phyloP scores from a whole-genome alignment of 2,329 filamentous ascomycete species.

The Leptographium radiaticola region DNA sequence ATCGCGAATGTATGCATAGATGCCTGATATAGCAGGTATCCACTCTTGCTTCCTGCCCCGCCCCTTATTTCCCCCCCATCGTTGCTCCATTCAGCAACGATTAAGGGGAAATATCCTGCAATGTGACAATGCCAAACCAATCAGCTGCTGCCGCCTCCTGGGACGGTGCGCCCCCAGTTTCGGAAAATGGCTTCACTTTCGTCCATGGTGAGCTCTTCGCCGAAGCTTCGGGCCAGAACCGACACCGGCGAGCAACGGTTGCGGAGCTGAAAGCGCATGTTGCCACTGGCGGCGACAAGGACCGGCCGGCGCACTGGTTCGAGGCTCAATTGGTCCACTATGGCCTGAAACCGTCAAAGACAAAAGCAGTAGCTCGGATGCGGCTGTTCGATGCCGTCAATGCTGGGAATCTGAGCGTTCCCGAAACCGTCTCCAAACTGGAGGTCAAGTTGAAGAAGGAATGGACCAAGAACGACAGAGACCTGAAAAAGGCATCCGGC shows the following conservation, averaged over 20 bases:
- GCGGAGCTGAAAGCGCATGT: slow-evolving; percentile 32
- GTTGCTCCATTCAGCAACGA: background rate
- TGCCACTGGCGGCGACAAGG: slow-evolving; percentile 23
- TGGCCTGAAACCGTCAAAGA: slow-evolving; percentile 40
- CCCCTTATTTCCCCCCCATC: no score
- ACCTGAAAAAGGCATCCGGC: background rate
- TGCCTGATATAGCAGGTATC: no score
- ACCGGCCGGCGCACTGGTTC: slow-evolving; percentile 47
- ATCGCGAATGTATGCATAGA: no score
- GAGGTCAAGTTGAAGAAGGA: slow-evolving; percentile 45
- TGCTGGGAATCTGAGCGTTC: slow-evolving; percentile 32
- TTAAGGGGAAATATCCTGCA: background rate
- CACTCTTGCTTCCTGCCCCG: no score
- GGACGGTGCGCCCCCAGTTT: slow-evolving; percentile 1
- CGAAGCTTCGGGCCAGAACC: slow-evolving; percentile 27
- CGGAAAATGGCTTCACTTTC: slow-evolving; percentile 3
- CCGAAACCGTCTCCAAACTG: slow-evolving; percentile 30
- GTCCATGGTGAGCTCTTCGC: slow-evolving; percentile 26
- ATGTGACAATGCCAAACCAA: background rate
- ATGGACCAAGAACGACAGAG: slow-evolving; percentile 21
- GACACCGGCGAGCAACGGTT: slow-evolving; percentile 30
- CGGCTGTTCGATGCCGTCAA: slow-evolving; percentile 44
- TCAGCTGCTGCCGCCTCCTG: background rate
- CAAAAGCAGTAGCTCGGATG: slow-evolving; percentile 45
- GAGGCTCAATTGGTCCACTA: slow-evolving; percentile 51